Evolutionary conservation across 2,329 filamentous ascomycete genomes (phyloP), one percentile per base, ranked within the genome.

Genomic region (Tolypocladium tropicale): DNA sequence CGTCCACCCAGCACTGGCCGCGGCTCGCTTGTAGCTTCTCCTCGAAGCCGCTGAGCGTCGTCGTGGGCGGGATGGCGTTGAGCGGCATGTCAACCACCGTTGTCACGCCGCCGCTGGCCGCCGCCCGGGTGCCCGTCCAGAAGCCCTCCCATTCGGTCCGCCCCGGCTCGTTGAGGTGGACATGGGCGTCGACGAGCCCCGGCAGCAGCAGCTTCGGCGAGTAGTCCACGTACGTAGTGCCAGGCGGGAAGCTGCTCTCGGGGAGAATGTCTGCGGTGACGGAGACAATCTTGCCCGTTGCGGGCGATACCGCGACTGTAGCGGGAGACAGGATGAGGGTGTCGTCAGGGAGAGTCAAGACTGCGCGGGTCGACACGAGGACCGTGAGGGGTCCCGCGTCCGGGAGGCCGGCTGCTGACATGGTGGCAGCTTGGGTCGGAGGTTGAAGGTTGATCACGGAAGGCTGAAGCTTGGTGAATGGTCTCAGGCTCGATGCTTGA

Each of bases 71-170:
- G 55, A 99, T 95, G 52, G 93, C 91, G 73, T 99, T 99, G 59
- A 97, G 74, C 36, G 94, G 94, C 94, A 99, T 99, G 72, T 97
- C 94, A 66, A 99, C 78, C 11, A 99, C 91, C 0, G 94, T 97
- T 5, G 94, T 99, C 30, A 97, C 94, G 64, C 94, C 94, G 43
- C 94, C 94, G 64, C 93, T 95, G 12, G 94, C 94, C 4, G 94
- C 94, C 36, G 94, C 94, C 64, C 89, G 83, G 28, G 94, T 97
- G 52, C 94, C 94, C 0, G 92, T 96, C 77, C 87, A 89, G 77
- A 99, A 99, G 12, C 94, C 94, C 69, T 99, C 94, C 94, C 94
- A 97, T 81, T 96, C 93, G 54, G 93, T 96, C 56, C 94, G 83
- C 46, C 94, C 94, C 0, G 94, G 94, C 74, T 99, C 94, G 67